These are phyloP conservation scores for Pulchroboletus neoregius DNA, from an alignment of 1,284 basidiomycete species.

Conservation along the genomic window DNA sequence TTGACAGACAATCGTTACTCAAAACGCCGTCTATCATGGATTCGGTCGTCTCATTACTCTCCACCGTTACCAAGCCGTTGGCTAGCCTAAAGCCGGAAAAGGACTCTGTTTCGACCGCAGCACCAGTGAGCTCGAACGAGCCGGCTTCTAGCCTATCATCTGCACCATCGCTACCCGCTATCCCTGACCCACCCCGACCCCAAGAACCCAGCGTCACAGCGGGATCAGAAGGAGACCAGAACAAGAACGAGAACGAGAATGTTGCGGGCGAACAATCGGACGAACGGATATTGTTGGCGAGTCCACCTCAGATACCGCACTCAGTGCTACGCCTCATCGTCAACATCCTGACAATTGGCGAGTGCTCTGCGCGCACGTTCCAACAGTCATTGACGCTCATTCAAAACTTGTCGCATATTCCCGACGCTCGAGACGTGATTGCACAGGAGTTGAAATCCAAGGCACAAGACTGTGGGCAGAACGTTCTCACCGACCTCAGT, in stretches of 20 bases:
- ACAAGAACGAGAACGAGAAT: constrained; percentile 28
- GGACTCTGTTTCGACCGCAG: constrained; percentile 28
- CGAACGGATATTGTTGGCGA: constrained; percentile 62
- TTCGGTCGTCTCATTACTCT: constrained; percentile 80
- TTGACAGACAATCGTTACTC: constrained; percentile 82
- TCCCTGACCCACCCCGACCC: constrained; percentile 8
- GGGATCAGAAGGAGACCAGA: constrained; percentile 27
- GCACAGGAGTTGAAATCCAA: constrained; percentile 81
- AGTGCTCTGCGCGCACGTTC: constrained; percentile 94
- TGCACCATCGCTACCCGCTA: constrained; percentile 8
- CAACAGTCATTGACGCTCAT: constrained; percentile 86
- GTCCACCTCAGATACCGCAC: constrained; percentile 80
- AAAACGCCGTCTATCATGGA: constrained; percentile 90
- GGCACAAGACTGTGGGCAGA: constrained; percentile 82
- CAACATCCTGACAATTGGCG: constrained; percentile 90
- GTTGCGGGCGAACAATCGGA: constrained; percentile 42
- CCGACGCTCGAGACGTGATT: constrained; percentile 83
- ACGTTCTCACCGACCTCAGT: constrained; percentile 70
- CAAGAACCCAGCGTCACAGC: constrained; percentile 16
- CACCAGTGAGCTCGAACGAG: constrained; percentile 19
- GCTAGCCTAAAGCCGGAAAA: constrained; percentile 55
- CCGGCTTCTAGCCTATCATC: constrained; percentile 10
- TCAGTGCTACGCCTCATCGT: constrained; percentile 82
- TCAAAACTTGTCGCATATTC: constrained; percentile 83
- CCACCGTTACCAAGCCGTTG: constrained; percentile 82